Conservation (phyloP, 257 asterid species). For the Hygrophila difformis region DNA sequence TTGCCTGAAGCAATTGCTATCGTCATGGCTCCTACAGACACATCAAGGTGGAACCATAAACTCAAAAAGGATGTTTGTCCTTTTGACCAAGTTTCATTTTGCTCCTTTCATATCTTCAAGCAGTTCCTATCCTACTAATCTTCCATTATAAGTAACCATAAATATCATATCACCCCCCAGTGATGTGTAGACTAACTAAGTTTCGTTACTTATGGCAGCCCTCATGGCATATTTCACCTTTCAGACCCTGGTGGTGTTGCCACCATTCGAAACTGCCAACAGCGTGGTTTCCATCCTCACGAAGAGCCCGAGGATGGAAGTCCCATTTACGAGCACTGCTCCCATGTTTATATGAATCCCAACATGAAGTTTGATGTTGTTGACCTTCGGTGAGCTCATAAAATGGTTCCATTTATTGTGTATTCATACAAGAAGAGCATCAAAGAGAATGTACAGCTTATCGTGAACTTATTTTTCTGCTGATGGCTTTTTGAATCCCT, state of each 20-base stretch:
- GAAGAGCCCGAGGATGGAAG: slow-evolving; percentile 90
- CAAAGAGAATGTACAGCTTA: slow-evolving; percentile 23
- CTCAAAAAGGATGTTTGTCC: neutral
- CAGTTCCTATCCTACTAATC: slow-evolving; percentile 2
- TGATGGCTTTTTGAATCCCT: slow-evolving; percentile 14
- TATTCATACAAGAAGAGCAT: neutral
- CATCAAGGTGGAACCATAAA: slow-evolving; percentile 26
- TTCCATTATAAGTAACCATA: neutral
- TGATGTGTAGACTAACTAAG: slow-evolving; percentile 1
- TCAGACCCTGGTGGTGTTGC: slow-evolving; percentile 86
- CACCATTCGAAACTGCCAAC: slow-evolving; percentile 65
- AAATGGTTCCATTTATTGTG: neutral
- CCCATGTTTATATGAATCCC: slow-evolving; percentile 81
- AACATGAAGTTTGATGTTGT: slow-evolving; percentile 66
- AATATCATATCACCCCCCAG: neutral
- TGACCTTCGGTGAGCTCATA: slow-evolving; percentile 62
- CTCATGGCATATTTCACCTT: slow-evolving; percentile 92
- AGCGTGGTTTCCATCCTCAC: slow-evolving; percentile 95
- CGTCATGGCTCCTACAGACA: slow-evolving; percentile 95
- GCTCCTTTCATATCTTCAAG: neutral
- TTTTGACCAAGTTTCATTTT: neutral
- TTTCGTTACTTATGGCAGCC: slow-evolving; percentile 37
- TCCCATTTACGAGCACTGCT: slow-evolving; percentile 80
- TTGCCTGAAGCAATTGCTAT: slow-evolving; percentile 93
- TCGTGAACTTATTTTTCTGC: neutral